A percentile compares a stretch with the other conserved stretches of the same genome.
Conservation (phyloP, 1,284 basidiomycete species). For the Mycosarcoma maydis region DNA sequence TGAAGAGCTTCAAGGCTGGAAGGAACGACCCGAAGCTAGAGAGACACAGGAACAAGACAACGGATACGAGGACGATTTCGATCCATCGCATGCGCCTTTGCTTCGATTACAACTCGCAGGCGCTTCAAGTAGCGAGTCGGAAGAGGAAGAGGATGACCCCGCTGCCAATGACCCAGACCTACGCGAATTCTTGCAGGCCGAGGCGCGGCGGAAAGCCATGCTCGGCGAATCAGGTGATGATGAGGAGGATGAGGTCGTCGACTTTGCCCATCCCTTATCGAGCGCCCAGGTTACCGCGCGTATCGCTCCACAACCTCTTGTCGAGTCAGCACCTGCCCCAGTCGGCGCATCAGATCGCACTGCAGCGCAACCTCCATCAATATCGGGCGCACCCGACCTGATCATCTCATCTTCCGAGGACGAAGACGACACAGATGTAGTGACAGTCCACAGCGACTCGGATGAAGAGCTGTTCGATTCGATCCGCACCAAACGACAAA, state of each 20-base stretch:
- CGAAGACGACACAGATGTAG: slow-evolving; percentile 30
- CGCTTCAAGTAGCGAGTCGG: slow-evolving; percentile 19
- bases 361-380: neutral
- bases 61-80: slow-evolving; percentile 27
- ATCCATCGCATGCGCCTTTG: slow-evolving; percentile 11
- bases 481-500: slow-evolving; percentile 28
- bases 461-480: slow-evolving; percentile 41
- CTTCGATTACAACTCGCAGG: neutral
- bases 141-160: slow-evolving; percentile 20
- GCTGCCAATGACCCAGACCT: slow-evolving; percentile 48
- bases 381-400: neutral
- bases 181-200: slow-evolving; percentile 49
- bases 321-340: neutral
- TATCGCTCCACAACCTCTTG: neutral
- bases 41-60: slow-evolving; percentile 17
- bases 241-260: slow-evolving; percentile 33
- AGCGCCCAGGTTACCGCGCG: neutral
- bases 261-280: slow-evolving; percentile 38
- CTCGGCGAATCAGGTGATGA: slow-evolving; percentile 8
- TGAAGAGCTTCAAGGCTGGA: slow-evolving; percentile 53
- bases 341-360: neutral
- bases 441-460: slow-evolving; percentile 33
- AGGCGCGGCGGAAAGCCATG: slow-evolving; percentile 37
- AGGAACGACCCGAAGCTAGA: slow-evolving; percentile 25
- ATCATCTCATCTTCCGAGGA: slow-evolving; percentile 18